phyloP scores from a whole-genome alignment of 371 early-diverging fungal genomes.

The Choanephora cucurbitarum region DNA sequence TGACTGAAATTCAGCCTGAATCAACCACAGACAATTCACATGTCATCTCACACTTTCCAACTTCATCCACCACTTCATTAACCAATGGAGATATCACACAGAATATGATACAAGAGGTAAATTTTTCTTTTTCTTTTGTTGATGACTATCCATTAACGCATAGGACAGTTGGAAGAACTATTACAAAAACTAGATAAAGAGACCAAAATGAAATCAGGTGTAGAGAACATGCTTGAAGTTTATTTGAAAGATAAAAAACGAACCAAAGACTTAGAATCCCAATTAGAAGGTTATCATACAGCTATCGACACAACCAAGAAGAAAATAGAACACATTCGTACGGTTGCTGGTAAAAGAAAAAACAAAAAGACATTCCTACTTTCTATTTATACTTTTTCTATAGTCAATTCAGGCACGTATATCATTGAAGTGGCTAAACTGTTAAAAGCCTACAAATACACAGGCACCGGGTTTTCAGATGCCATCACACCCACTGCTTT shows the following conservation, averaged over 20 bases:
- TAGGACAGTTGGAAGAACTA: constrained; percentile 29
- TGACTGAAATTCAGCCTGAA: neutral
- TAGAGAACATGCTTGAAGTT: constrained; percentile 54
- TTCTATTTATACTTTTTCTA: no score
- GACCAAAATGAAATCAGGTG: constrained; percentile 48
- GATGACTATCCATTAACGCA: no score
- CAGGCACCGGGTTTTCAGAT: constrained; percentile 36
- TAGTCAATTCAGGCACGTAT: constrained; percentile 30
- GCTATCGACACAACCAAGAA: constrained; percentile 51
- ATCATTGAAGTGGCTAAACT: constrained; percentile 33
- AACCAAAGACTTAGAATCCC: constrained; percentile 55
- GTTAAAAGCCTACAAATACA: constrained; percentile 40
- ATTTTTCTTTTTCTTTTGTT: neutral
- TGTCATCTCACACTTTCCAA: neutral
- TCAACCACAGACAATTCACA: neutral
- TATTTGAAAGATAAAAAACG: constrained; percentile 51
- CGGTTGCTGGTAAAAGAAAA: constrained; percentile 32
- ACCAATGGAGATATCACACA: neutral
- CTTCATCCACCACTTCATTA: neutral
- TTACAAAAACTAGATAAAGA: constrained; percentile 37
- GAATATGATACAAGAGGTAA: constrained; percentile 14
- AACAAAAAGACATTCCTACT: constrained; percentile 1
- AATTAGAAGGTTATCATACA: constrained; percentile 43
- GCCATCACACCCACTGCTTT: constrained; percentile 33
- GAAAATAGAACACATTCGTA: constrained; percentile 47